phyloP scores from a whole-genome alignment of 2,329 filamentous ascomycete species.

The Colletotrichum noveboracense region DNA sequence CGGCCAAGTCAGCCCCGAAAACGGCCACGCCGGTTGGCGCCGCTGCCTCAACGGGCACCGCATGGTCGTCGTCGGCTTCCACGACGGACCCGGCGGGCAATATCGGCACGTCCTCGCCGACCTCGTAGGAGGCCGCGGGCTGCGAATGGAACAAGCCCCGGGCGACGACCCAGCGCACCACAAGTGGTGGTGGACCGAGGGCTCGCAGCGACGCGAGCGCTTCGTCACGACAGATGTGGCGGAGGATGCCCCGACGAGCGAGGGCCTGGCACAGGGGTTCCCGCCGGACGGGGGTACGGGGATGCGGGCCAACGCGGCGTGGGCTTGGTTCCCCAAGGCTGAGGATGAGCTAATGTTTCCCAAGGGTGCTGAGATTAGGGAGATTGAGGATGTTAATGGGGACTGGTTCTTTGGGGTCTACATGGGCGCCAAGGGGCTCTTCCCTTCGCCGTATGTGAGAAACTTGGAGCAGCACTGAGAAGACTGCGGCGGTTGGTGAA shows the following conservation, averaged over 20 bases:
- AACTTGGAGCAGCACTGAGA: constrained; percentile 36
- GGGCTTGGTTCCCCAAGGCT: constrained; percentile 76
- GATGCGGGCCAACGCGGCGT: constrained; percentile 66
- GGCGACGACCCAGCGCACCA: constrained; percentile 37
- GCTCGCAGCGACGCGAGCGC: constrained; percentile 44
- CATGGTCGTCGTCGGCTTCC: constrained; percentile 82
- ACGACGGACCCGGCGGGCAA: constrained; percentile 70
- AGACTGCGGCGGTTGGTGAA: neutral
- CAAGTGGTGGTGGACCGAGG: constrained; percentile 58
- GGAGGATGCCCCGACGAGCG: constrained; percentile 41
- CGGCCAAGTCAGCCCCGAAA: constrained; percentile 72
- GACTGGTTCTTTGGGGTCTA: constrained; percentile 92
- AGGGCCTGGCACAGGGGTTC: constrained; percentile 47
- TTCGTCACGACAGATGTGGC: constrained; percentile 59
- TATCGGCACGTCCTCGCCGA: constrained; percentile 72
- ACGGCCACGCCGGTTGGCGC: constrained; percentile 83
- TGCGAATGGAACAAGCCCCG: constrained; percentile 64
- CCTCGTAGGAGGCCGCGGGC: constrained; percentile 76
- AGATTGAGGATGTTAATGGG: constrained; percentile 86
- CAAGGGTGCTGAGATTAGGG: constrained; percentile 79
- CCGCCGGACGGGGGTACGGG: constrained; percentile 81
- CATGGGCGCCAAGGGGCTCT: constrained; percentile 79
- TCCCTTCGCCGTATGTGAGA: constrained; percentile 79
- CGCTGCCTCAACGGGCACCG: constrained; percentile 81
- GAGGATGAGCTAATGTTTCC: constrained; percentile 86